Evolutionary conservation across 2,329 filamentous ascomycete genomes (phyloP).

Genomic region (Colletotrichum lini): DNA sequence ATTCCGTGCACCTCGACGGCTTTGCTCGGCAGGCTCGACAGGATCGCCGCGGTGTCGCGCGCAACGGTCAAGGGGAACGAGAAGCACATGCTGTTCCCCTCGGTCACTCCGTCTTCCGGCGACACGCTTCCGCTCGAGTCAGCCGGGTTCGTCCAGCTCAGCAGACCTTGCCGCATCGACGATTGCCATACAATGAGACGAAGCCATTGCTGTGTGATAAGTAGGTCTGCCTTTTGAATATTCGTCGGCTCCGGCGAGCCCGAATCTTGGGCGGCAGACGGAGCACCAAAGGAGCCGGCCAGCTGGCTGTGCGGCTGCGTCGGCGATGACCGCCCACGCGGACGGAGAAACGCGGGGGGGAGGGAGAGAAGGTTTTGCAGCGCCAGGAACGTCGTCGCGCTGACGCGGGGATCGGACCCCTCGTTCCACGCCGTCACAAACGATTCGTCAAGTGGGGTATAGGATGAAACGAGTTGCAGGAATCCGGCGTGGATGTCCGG

Average conservation of each 20-base stretch:
- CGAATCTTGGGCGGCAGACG: conserved; percentile 31
- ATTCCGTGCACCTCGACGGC: conserved; percentile 64
- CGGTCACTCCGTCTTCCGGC: conserved; percentile 15
- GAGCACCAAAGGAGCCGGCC: conserved; percentile 26
- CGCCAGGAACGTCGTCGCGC: conserved; percentile 52
- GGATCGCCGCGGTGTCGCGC: conserved; percentile 65
- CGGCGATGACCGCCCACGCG: conserved; percentile 49
- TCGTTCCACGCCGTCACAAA: conserved; percentile 78
- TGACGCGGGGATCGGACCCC: conserved; percentile 56
- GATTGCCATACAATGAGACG: conserved; percentile 81
- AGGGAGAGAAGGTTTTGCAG: conserved; percentile 53
- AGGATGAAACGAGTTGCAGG: conserved; percentile 72
- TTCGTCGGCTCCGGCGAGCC: conserved; percentile 64
- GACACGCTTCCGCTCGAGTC: conserved; percentile 34
- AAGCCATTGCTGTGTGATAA: conserved; percentile 80
- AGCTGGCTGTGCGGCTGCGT: conserved; percentile 29
- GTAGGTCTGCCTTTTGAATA: conserved; percentile 77
- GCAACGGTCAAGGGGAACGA: conserved; percentile 75
- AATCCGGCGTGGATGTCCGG: conserved; percentile 70
- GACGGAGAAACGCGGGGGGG: conserved; percentile 51
- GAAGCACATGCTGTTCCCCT: conserved; percentile 67
- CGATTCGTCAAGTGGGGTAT: conserved; percentile 73
- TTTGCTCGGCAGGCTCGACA: conserved; percentile 57
- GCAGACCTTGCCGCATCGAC: conserved; percentile 75
- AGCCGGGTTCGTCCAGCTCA: conserved; percentile 62